Evolutionary conservation across 192 early-diverging fungal genomes (phyloP), one percentile per base, ranked within the genome.

Genomic region (Lobulomyces angularis): DNA sequence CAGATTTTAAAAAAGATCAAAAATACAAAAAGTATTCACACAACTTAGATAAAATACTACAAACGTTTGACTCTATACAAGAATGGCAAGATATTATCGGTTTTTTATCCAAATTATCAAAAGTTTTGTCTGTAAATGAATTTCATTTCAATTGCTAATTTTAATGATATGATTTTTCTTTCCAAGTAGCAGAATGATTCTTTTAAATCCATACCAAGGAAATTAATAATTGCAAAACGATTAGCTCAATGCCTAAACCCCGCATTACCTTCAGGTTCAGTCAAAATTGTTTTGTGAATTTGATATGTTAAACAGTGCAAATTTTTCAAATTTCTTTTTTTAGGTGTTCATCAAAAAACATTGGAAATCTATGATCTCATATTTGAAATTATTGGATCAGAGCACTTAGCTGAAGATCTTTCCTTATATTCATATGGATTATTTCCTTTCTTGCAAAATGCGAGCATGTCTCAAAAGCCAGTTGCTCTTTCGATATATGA

Each of bases 1-100:
- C 45, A 64, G 62, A 62, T 4, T 29, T 63, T 16, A 32, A 55
- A 17, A 75, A 71, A 42, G 86, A 90, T 45, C 71, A 86, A 27
- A 81, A 83, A 39, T 91, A 81, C 56, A 74, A 74, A 47, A 81
- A 82, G 55, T 92, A 90, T 43, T 75, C 73, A 21, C 74, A 81
- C 31, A 60, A 78, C 19, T 76, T 95, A 7, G 88, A 91, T 29
- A 78, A 77, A 41, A 86, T 81, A 38, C 52, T 95, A 38, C 81
- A 84, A 51, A 81, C 82, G n/a, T 95, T 95, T 53, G 90, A 95
- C 56, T 75, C 80, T 30, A 80, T 95, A 3, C 82, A 74, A 51
- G 90, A 95, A 53, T 95, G 90, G 90, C 87, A 88, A 0, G 90
- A 95, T 64, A 80, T 92, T 22, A 91, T 86, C 36, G 79, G 88